Conservation (phyloP, 2,329 filamentous ascomycete genomes). For the Arthrobotrys musiformis region DNA sequence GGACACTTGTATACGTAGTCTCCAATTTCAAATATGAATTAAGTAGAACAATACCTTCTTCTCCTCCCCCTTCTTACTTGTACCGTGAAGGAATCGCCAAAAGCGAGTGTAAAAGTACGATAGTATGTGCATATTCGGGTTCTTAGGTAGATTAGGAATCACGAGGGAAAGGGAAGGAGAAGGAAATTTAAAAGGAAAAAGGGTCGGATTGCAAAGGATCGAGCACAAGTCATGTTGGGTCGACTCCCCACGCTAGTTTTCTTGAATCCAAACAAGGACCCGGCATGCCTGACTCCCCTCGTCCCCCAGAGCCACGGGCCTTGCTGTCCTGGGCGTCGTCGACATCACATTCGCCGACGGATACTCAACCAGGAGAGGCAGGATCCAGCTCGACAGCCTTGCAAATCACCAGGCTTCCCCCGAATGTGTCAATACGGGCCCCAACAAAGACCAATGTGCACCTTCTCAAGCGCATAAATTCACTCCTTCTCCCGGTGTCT, state of each 20-base stretch:
- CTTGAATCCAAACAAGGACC: neutral
- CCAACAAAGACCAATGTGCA: constrained; percentile 68
- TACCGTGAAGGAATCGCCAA: too few species aligned
- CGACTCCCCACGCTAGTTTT: neutral
- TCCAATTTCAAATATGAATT: constrained; percentile 9
- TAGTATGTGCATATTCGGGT: too few species aligned
- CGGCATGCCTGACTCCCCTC: constrained; percentile 22
- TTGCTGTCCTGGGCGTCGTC: constrained; percentile 2
- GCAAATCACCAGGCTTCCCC: constrained; percentile 38
- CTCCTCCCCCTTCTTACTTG: too few species aligned
- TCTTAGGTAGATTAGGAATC: too few species aligned
- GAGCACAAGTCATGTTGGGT: too few species aligned
- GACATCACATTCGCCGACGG: neutral
- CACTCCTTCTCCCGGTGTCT: constrained; percentile 72
- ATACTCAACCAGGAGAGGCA: neutral
- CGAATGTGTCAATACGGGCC: constrained; percentile 65
- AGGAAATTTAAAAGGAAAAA: neutral
- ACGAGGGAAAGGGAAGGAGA: too few species aligned
- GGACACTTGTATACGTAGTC: constrained; percentile 15
- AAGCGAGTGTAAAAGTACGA: too few species aligned
- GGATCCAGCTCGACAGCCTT: constrained; percentile 7
- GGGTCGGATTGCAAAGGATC: neutral
- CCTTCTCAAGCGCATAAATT: constrained; percentile 73
- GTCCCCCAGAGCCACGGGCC: neutral
- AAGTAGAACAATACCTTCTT: neutral